phyloP scores from a whole-genome alignment of 1,139 yeast species.

The Geotrichum siamense region DNA sequence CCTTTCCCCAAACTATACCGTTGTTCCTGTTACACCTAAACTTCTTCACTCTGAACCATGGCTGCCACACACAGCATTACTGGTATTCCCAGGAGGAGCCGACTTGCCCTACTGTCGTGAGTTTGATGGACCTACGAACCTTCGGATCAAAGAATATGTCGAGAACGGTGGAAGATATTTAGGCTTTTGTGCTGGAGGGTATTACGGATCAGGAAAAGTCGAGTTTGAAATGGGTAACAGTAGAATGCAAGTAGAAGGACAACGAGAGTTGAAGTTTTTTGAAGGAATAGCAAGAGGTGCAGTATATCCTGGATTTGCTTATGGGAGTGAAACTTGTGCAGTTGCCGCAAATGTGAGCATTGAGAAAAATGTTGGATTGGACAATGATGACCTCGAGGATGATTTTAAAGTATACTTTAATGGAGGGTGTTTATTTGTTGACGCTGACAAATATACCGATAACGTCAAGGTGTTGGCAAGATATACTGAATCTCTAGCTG shows the following conservation, averaged over 20 bases:
- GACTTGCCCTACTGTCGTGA: conserved; percentile 75
- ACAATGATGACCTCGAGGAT: background rate
- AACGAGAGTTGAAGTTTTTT: conserved; percentile 69
- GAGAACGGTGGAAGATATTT: conserved; percentile 67
- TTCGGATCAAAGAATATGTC: conserved; percentile 55
- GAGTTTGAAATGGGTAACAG: conserved; percentile 79
- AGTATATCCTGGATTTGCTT: conserved; percentile 71
- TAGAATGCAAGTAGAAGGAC: conserved; percentile 70
- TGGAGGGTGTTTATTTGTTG: conserved; percentile 83
- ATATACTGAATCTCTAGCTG: conserved; percentile 44
- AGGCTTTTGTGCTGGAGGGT: conserved; percentile 97
- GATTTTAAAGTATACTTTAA: conserved; percentile 51
- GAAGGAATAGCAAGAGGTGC: conserved; percentile 82
- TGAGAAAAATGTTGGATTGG: conserved; percentile 31
- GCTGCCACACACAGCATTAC: conserved; percentile 66
- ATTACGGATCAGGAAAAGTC: conserved; percentile 62
- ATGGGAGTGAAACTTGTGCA: conserved; percentile 71
- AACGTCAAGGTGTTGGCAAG: conserved; percentile 62
- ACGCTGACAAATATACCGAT: conserved; percentile 47
- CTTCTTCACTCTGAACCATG: conserved; percentile 82
- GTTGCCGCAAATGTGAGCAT: conserved; percentile 44
- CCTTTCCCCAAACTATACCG: conserved; percentile 87
- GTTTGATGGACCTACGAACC: conserved; percentile 64
- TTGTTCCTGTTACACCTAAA: conserved; percentile 57
- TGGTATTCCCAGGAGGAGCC: conserved; percentile 95